Conservation (phyloP, 1,284 basidiomycete genomes). For the Phellopilus nigrolimitatus region DNA sequence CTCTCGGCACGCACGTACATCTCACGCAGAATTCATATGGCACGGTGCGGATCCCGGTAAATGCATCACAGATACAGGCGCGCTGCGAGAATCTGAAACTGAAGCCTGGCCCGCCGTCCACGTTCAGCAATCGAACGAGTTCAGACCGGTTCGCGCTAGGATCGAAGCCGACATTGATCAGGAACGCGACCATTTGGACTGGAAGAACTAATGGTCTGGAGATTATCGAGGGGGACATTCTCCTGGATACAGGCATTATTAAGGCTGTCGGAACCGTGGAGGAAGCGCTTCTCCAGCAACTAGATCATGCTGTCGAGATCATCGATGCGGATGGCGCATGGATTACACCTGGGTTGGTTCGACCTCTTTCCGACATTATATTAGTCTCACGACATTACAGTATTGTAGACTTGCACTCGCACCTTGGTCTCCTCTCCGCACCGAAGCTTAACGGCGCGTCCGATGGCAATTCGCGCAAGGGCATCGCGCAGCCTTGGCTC, state of each 20-base stretch:
- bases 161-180: slow-evolving; percentile 62
- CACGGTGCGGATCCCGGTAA: neutral
- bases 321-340: slow-evolving; percentile 33
- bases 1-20: slow-evolving; percentile 6
- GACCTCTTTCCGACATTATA: no score
- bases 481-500: slow-evolving; percentile 45
- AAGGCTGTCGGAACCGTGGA: slow-evolving; percentile 46
- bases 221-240: slow-evolving; percentile 52
- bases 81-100: slow-evolving; percentile 22
- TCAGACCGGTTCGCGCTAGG: slow-evolving; percentile 72
- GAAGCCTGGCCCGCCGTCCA: slow-evolving; percentile 39
- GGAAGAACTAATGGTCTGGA: slow-evolving; percentile 64
- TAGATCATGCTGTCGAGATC: slow-evolving; percentile 22
- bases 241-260: slow-evolving; percentile 56
- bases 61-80: slow-evolving; percentile 7
- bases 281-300: slow-evolving; percentile 10
- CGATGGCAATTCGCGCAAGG: slow-evolving; percentile 39
- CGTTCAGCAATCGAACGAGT: slow-evolving; percentile 48
- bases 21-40: neutral
- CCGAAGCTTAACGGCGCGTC: slow-evolving; percentile 32
- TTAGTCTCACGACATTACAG: slow-evolving; percentile 24
- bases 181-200: slow-evolving; percentile 79
- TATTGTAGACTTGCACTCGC: slow-evolving; percentile 59
- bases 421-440: slow-evolving; percentile 47
- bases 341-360: slow-evolving; percentile 35